These are phyloP conservation scores for Fagus sylvatica DNA, from an alignment of 306 rosid species.

Conservation along the genomic window DNA sequence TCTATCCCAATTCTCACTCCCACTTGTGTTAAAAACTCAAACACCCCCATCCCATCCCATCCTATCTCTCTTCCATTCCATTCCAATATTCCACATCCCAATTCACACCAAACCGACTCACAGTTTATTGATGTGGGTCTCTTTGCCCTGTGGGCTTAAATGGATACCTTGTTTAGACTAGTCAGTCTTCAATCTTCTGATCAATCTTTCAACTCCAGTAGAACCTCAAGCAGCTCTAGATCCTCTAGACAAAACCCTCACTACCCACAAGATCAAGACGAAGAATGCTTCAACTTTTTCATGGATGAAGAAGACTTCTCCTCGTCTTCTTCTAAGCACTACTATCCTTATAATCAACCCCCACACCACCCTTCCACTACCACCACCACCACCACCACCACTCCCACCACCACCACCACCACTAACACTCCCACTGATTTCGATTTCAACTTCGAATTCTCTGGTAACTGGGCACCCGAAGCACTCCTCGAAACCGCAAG, in stretches of 20 bases:
- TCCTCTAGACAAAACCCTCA: slow-evolving; percentile 56
- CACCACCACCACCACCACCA: slow-evolving; percentile 24
- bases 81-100: slow-evolving; percentile 29
- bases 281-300: slow-evolving; percentile 98
- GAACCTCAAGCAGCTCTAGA: slow-evolving; percentile 74
- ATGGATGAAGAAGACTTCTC: slow-evolving; percentile 97
- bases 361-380: slow-evolving; percentile 29
- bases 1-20: slow-evolving; percentile 26
- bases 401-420: slow-evolving; percentile 20
- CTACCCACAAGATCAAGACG: slow-evolving; percentile 40
- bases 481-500: slow-evolving; percentile 69
- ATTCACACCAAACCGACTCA: slow-evolving; percentile 1
- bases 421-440: slow-evolving; percentile 29
- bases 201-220: slow-evolving; percentile 82
- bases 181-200: slow-evolving; percentile 67
- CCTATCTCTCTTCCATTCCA: no score
- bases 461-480: slow-evolving; percentile 68
- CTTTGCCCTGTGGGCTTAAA: slow-evolving; percentile 41
- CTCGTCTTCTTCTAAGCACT: slow-evolving; percentile 83
- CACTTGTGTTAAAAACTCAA: slow-evolving; percentile 55
- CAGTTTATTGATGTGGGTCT: slow-evolving; percentile 51
- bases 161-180: slow-evolving; percentile 96
- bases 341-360: slow-evolving; percentile 45
- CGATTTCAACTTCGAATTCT: slow-evolving; percentile 56
- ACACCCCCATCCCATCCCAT: slow-evolving; percentile 13